phyloP scores from a whole-genome alignment of 805 yeast species.

The Suhomyces vadensis region DNA sequence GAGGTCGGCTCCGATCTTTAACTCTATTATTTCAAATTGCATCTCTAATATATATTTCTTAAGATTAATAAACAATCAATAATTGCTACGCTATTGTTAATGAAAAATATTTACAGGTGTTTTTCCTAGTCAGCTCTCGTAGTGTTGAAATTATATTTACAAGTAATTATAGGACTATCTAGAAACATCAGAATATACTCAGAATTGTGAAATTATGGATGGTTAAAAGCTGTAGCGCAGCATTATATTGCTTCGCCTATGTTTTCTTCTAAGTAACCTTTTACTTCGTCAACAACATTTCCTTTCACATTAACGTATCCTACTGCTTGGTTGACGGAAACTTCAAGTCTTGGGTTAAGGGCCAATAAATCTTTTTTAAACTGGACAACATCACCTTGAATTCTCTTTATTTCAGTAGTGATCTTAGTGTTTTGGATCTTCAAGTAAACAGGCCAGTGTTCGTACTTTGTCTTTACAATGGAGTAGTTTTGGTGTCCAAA shows the following conservation, averaged over 20 bases:
- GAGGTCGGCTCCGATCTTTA: conserved; percentile 22
- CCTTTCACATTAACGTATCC: conserved; percentile 45
- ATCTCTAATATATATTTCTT: too few species aligned
- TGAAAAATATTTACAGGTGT: too few species aligned
- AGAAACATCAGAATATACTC: too few species aligned
- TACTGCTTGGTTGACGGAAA: conserved; percentile 33
- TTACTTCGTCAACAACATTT: conserved; percentile 34
- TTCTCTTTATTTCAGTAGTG: conserved; percentile 72
- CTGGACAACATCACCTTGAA: conserved; percentile 66
- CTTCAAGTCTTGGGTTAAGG: conserved; percentile 48
- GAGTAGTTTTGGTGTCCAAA: conserved; percentile 41
- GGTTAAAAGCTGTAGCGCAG: too few species aligned
- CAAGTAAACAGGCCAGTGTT: conserved; percentile 80
- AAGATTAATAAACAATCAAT: too few species aligned
- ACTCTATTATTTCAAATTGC: too few species aligned
- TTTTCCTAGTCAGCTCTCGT: too few species aligned
- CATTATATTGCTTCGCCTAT: conserved; percentile 5
- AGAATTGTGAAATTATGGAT: too few species aligned
- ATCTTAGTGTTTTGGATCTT: conserved; percentile 63
- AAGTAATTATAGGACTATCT: too few species aligned
- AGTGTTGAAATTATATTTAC: too few species aligned
- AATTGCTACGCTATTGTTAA: too few species aligned
- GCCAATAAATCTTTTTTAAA: conserved; percentile 65
- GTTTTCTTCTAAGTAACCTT: conserved; percentile 24
- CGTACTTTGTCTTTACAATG: conserved; percentile 54